Evolutionary conservation across 192 early-diverging fungal genomes (phyloP).

Genomic region (Dissophora globulifera): DNA sequence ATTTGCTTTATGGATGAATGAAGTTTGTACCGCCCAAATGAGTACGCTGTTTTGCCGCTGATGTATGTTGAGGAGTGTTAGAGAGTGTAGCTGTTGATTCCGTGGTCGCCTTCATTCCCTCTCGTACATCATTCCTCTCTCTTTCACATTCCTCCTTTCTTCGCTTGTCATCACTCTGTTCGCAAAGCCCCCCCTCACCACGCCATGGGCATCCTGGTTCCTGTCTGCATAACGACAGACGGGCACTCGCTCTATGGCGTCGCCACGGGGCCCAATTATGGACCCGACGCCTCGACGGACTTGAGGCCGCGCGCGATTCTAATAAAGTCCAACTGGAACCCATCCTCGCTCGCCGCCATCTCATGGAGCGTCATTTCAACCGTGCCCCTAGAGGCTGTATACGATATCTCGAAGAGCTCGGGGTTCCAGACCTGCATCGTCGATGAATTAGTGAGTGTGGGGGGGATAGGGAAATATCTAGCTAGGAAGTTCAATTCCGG

Average conservation of each 20-base stretch:
- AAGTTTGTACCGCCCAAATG: too few relatives aligned
- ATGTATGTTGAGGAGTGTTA: too few relatives aligned
- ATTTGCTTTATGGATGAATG: too few relatives aligned
- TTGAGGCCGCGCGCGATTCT: background rate
- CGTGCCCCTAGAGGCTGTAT: background rate
- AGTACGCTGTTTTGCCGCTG: too few relatives aligned
- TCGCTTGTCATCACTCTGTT: background rate
- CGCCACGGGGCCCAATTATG: background rate
- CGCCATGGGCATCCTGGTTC: background rate
- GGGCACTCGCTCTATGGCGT: background rate
- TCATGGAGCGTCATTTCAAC: conserved; percentile 1
- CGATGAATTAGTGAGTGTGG: background rate
- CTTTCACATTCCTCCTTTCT: background rate
- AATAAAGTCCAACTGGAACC: conserved; percentile 3
- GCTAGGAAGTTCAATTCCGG: too few relatives aligned
- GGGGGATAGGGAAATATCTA: background rate
- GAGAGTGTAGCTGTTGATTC: too few relatives aligned
- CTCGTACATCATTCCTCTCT: too few relatives aligned
- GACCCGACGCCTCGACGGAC: background rate
- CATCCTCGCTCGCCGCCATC: background rate
- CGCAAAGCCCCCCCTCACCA: too few relatives aligned
- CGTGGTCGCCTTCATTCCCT: too few relatives aligned
- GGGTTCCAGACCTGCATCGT: background rate
- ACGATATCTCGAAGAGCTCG: background rate
- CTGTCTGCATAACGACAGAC: background rate